These are phyloP conservation scores for Coemansia sp. DNA, from an alignment of 192 early-diverging fungal genomes.

Conservation along the genomic window DNA sequence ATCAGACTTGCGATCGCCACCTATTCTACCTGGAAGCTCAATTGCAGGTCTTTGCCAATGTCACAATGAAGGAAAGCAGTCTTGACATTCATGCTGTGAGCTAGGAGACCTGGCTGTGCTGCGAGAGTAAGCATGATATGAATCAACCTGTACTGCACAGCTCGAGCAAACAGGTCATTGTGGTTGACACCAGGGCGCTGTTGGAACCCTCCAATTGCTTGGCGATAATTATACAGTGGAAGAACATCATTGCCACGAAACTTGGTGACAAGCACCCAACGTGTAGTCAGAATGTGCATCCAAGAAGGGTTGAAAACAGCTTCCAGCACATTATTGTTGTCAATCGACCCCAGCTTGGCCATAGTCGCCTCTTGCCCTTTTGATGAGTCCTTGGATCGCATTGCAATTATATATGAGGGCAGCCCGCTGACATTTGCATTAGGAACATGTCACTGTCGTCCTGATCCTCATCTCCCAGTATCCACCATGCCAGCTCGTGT, in stretches of 20 bases:
- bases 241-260: background rate
- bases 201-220: background rate
- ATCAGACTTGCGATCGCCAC: background rate
- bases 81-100: no score
- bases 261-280: background rate
- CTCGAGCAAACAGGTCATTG: no score
- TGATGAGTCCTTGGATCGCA: no score
- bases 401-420: no score
- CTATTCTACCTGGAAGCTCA: slow-evolving; percentile 5
- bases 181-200: background rate
- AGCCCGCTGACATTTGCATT: no score
- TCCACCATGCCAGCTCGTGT: no score
- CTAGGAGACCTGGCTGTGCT: background rate
- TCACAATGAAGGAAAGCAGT: background rate
- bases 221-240: background rate
- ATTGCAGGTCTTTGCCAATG: slow-evolving; percentile 4
- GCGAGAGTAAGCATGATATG: background rate
- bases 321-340: background rate
- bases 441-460: no score
- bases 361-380: background rate
- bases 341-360: background rate
- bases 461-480: no score
- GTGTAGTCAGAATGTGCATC: background rate
- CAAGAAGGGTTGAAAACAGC: background rate
- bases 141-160: background rate